These are phyloP conservation scores for Babesia caballi DNA, from an alignment of 169 alveolate species.

Conservation along the genomic window DNA sequence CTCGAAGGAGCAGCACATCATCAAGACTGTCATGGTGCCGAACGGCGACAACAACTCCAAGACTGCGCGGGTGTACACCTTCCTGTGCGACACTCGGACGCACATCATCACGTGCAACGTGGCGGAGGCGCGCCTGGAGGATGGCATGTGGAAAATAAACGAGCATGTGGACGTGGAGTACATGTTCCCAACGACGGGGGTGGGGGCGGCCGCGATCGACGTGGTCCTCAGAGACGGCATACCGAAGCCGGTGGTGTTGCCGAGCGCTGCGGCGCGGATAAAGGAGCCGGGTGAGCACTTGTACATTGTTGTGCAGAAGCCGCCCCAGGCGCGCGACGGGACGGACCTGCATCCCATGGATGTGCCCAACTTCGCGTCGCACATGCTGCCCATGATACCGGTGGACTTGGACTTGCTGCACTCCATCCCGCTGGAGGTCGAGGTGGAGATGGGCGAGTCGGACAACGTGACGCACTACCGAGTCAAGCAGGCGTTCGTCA, in stretches of 20 bases:
- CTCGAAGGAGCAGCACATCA: neutral
- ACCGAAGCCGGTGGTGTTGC: neutral
- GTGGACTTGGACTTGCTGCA: neutral
- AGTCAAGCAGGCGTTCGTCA: neutral
- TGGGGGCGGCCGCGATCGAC: neutral
- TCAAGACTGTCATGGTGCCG: neutral
- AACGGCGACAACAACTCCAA: neutral
- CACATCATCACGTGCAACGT: neutral
- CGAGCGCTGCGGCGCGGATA: neutral
- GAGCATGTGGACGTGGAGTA: neutral
- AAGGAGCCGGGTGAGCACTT: neutral
- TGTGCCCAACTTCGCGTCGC: neutral
- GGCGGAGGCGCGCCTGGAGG: neutral
- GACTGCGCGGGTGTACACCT: neutral
- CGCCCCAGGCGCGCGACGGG: neutral
- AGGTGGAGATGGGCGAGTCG: neutral
- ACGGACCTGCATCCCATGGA: conserved; percentile 18
- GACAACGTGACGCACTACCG: neutral
- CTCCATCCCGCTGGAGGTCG: neutral
- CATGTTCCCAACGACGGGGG: neutral
- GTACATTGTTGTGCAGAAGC: neutral
- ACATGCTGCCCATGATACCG: neutral
- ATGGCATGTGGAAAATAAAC: neutral
- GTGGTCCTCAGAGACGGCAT: neutral
- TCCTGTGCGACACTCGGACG: neutral